Evolutionary conservation across 192 early-diverging fungal species (phyloP).

Genomic region (Entomortierella parvispora): DNA sequence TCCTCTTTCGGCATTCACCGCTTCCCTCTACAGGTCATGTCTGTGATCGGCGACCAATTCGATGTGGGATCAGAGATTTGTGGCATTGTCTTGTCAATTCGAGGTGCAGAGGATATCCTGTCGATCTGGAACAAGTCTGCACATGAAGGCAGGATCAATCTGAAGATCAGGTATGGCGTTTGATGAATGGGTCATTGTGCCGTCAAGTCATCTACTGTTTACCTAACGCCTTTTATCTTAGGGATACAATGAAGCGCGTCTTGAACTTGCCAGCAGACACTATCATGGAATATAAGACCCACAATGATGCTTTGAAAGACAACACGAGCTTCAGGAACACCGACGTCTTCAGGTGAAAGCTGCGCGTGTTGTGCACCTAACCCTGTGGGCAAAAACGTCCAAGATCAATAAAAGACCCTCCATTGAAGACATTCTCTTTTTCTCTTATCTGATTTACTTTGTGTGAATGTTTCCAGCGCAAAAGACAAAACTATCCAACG

Average conservation of each 20-base stretch:
- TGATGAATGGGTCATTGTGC: background rate
- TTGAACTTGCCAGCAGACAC: constrained; percentile 88
- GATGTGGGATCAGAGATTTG: constrained; percentile 90
- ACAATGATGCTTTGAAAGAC: constrained; percentile 87
- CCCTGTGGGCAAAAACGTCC: background rate
- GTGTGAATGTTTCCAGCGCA: too few species aligned
- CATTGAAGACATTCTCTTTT: too few species aligned
- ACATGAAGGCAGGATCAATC: constrained; percentile 82
- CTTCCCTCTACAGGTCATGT: constrained; percentile 66
- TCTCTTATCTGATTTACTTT: too few species aligned
- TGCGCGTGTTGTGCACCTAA: background rate
- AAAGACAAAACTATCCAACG: too few species aligned
- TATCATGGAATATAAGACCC: constrained; percentile 96
- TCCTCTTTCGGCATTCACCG: constrained; percentile 2
- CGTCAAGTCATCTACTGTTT: too few species aligned
- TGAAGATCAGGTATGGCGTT: constrained; percentile 76
- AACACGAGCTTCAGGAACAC: constrained; percentile 90
- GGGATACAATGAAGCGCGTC: constrained; percentile 89
- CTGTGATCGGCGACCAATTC: constrained; percentile 92
- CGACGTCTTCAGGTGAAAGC: constrained; percentile 73
- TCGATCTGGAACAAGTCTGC: constrained; percentile 95
- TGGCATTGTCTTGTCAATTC: constrained; percentile 92
- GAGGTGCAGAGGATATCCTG: constrained; percentile 93
- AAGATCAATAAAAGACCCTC: background rate
- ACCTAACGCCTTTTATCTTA: constrained; percentile 17